A percentile compares a stretch with the other conserved stretches of the same genome.
phyloP scores from a whole-genome alignment of 305 asterid genomes.

The Petunia hybrid region DNA sequence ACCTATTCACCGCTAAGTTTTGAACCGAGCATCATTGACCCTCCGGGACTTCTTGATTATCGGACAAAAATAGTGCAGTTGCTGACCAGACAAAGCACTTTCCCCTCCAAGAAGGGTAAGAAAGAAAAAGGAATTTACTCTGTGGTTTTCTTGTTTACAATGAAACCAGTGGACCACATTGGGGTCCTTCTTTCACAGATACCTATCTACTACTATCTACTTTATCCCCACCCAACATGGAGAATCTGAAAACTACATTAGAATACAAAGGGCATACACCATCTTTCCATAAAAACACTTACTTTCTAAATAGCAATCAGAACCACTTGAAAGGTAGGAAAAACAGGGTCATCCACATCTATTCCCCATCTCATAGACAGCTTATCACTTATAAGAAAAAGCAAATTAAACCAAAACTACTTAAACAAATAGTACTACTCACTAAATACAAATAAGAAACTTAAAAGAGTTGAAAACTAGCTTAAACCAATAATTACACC shows the following conservation, averaged over 20 bases:
- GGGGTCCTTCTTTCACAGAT: conserved; percentile 44
- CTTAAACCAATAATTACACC: neutral
- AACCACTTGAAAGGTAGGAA: conserved; percentile 19
- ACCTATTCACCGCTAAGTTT: too few species aligned
- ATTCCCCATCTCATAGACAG: conserved; percentile 60
- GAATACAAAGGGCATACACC: conserved; percentile 5
- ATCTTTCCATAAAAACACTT: neutral
- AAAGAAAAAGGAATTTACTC: conserved; percentile 34
- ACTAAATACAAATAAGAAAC: conserved; percentile 26
- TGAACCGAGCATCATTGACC: too few species aligned
- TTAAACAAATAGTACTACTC: neutral
- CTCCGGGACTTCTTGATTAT: too few species aligned
- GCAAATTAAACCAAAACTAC: conserved; percentile 32
- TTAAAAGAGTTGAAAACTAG: conserved; percentile 9
- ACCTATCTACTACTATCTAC: conserved; percentile 36
- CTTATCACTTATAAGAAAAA: conserved; percentile 39
- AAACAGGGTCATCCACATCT: conserved; percentile 33
- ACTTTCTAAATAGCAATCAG: conserved; percentile 18
- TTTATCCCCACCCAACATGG: conserved; percentile 49
- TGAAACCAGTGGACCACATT: conserved; percentile 40
- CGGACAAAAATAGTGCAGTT: conserved; percentile 36
- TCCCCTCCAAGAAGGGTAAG: conserved; percentile 38
- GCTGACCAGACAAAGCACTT: conserved; percentile 57
- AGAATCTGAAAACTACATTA: conserved; percentile 36
- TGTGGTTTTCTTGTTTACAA: conserved; percentile 37